These are phyloP conservation scores for Picochlorum sp. DNA, from an alignment of 139 green algal species.

Conservation along the genomic window DNA sequence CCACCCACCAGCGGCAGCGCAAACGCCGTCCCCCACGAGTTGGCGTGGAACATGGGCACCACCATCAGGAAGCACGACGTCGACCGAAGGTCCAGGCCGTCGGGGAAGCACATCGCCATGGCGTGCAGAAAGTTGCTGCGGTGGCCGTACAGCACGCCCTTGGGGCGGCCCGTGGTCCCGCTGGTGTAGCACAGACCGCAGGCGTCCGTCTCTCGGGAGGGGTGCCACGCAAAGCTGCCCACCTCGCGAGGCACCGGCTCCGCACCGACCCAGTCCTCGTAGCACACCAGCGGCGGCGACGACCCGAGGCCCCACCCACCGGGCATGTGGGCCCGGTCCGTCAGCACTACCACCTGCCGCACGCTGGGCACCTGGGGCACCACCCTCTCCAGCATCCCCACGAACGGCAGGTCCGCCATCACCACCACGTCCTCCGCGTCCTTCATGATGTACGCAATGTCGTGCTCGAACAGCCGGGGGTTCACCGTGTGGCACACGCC, in stretches of 20 bases:
- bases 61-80: conserved; percentile 33
- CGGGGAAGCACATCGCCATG: conserved; percentile 21
- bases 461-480: conserved; percentile 36
- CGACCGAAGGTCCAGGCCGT: conserved; percentile 33
- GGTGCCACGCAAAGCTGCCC: conserved; percentile 28
- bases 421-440: conserved; percentile 7
- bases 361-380: conserved; percentile 23
- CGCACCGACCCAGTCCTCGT: conserved; percentile 53
- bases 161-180: conserved; percentile 36
- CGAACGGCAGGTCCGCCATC: conserved; percentile 35
- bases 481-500: conserved; percentile 63
- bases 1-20: conserved; percentile 53
- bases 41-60: conserved; percentile 72
- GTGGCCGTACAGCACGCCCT: conserved; percentile 69
- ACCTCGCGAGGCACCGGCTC: conserved; percentile 4
- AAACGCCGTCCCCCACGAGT: conserved; percentile 56
- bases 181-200: conserved; percentile 75
- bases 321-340: not conserved
- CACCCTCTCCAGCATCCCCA: conserved; percentile 30
- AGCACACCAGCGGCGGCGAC: conserved; percentile 44
- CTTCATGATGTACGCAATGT: conserved; percentile 50
- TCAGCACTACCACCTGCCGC: conserved; percentile 36
- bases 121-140: conserved; percentile 63
- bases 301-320: not conserved
- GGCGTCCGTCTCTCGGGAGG: conserved; percentile 40